phyloP scores from a whole-genome alignment of 2,329 filamentous ascomycete species.

The Aspergillus eucalypticola region DNA sequence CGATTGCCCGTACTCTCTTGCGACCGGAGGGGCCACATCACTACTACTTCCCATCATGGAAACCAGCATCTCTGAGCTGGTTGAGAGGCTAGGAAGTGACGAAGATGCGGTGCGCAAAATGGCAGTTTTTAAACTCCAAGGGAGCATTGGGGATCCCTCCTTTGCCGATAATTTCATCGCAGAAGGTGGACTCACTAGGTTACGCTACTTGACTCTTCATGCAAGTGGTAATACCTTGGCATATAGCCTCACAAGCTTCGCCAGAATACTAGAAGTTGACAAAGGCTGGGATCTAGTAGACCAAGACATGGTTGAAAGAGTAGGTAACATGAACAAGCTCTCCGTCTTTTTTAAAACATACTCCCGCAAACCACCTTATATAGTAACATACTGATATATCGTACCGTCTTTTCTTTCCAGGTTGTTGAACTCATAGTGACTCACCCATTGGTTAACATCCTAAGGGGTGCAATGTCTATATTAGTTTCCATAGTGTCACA shows the following conservation, averaged over 20 bases:
- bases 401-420: constrained; percentile 35
- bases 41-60: constrained; percentile 46
- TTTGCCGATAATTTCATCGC: constrained; percentile 97
- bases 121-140: constrained; percentile 97
- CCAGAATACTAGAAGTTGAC: constrained; percentile 86
- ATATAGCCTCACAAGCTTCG: constrained; percentile 88
- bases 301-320: constrained; percentile 58
- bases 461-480: constrained; percentile 95
- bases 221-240: constrained; percentile 91
- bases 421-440: constrained; percentile 92
- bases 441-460: constrained; percentile 94
- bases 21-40: not conserved
- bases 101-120: constrained; percentile 95
- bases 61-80: constrained; percentile 57
- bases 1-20: not conserved
- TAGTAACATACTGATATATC: constrained; percentile 8
- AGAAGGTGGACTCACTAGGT: constrained; percentile 77
- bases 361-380: not conserved
- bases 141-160: constrained; percentile 89
- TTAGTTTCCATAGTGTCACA: constrained; percentile 90
- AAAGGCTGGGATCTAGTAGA: constrained; percentile 84
- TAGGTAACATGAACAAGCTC: constrained; percentile 39
- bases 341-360: not conserved
- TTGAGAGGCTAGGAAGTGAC: constrained; percentile 60
- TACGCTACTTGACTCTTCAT: constrained; percentile 80